Percentiles rank a stretch among this genome's conserved stretches.
Conservation (phyloP, 768 basidiomycete species). For the Leccinum disarticulatum region DNA sequence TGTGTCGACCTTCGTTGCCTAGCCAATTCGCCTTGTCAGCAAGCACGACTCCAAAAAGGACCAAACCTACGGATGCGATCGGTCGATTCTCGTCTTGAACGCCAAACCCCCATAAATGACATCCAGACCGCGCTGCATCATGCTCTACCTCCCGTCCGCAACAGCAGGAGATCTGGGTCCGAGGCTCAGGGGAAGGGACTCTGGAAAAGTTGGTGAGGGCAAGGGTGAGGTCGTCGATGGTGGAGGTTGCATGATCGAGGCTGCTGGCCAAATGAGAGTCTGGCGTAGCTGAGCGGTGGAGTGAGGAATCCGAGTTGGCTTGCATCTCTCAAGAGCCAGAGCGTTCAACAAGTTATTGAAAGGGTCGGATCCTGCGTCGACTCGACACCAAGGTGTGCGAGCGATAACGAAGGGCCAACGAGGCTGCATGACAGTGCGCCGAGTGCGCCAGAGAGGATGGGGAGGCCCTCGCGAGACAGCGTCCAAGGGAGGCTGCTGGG, state of each 20-base stretch:
- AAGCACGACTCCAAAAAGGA: no score
- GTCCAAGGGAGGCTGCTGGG: no score
- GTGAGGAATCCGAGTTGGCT: slow-evolving; percentile 10
- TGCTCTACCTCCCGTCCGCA: slow-evolving; percentile 38
- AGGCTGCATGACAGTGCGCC: no score
- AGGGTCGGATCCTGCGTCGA: background rate
- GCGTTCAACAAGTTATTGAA: background rate
- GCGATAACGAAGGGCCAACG: no score
- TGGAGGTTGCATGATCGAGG: slow-evolving; percentile 53
- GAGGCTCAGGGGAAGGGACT: slow-evolving; percentile 70
- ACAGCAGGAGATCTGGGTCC: slow-evolving; percentile 54
- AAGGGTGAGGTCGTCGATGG: slow-evolving; percentile 77
- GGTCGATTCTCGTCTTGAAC: no score
- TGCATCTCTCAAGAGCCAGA: slow-evolving; percentile 21
- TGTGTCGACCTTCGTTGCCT: background rate
- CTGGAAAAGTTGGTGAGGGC: slow-evolving; percentile 73
- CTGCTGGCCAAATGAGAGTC: slow-evolving; percentile 52
- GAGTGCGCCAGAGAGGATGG: no score
- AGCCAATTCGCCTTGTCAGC: no score
- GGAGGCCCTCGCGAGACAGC: no score
- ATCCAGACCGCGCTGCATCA: no score
- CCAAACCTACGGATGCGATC: no score
- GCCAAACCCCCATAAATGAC: no score
- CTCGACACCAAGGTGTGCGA: no score
- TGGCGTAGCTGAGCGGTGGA: slow-evolving; percentile 45